Evolutionary conservation across 2,329 filamentous ascomycete genomes (phyloP), one percentile per base, ranked within the genome.

Genomic region (Clonostachys sp.): DNA sequence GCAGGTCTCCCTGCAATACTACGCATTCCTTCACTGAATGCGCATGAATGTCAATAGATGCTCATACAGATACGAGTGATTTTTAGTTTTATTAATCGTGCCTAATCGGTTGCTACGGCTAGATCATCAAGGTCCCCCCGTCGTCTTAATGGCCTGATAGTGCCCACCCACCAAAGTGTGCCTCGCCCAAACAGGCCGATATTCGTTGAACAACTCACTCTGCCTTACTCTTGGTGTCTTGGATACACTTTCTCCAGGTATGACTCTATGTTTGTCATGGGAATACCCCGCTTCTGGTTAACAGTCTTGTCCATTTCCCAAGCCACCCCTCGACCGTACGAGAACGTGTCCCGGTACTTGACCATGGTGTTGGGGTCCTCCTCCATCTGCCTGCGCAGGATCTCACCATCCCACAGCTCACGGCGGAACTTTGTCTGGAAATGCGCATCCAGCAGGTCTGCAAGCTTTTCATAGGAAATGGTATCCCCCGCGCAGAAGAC

Each of bases 281-380:
- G 44, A 24, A 84, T 74, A 0, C 70, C 71, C 36, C 73, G 62
- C 58, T 72, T 55, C 4, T 55, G 51, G 61, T 85, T 86, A 52
- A 80, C 69, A 8, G 80, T 84, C 51, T 57, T 57, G 10, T 68
- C 59, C 56, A 70, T 64, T 8, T 75, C 71, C 84, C 84, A 87
- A 38, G 72, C 73, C 6, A 85, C 75, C 0, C 83, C 84, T 8
- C 61, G 65, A 0, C 79, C 80, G 47, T 75, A 66, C 2, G 74
- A 80, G 67, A 87, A 87, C 0, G 83, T 75, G 51, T 77, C 66
- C 18, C 78, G 67, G 61, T 87, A 87, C 64, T 80, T 85, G 54
- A 72, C 70, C 56, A 84, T 67, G 3, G 57, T 58, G 55, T 79
- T 70, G 0, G 62, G 64, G 6, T 80, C 70, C 12, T 61, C 59